These are phyloP conservation scores for Scenedesmus sp. DNA, from an alignment of 163 green algal genomes.

Conservation along the genomic window DNA sequence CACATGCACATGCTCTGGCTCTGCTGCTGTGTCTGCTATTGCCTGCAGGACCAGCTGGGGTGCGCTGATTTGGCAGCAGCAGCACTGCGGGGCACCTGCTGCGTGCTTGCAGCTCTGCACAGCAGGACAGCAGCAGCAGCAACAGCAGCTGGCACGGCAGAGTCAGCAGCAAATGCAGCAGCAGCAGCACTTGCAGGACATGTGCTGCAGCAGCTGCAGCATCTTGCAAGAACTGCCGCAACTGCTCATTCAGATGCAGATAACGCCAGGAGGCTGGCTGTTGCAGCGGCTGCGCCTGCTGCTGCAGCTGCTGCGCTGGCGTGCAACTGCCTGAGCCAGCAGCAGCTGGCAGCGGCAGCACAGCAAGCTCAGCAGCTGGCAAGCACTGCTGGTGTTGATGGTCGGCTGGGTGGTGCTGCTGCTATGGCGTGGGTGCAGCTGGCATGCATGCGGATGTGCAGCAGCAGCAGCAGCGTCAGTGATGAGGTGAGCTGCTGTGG, in stretches of 20 bases:
- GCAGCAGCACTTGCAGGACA: neutral
- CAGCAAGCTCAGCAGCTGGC: neutral
- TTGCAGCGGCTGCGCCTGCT: neutral
- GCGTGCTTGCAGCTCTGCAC: slow-evolving; percentile 6
- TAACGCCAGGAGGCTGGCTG: neutral
- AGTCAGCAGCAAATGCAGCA: neutral
- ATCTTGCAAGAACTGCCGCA: neutral
- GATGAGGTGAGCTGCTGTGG: neutral
- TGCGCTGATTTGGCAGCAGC: neutral
- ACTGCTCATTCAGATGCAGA: neutral
- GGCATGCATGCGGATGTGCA: neutral
- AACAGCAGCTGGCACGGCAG: neutral
- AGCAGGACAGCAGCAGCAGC: neutral
- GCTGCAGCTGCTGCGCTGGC: neutral
- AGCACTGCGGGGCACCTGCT: neutral
- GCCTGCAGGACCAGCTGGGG: neutral
- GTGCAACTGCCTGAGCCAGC: neutral
- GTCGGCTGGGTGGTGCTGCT: slow-evolving; percentile 24
- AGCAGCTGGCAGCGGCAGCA: neutral
- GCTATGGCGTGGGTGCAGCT: slow-evolving; percentile 6
- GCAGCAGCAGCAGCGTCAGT: neutral
- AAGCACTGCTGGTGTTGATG: neutral
- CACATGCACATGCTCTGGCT: neutral
- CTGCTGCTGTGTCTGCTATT: neutral
- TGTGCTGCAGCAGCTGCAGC: slow-evolving; percentile 9